Base-by-base conservation (phyloP, 2,329 filamentous ascomycete genomes). In the Aspergillus melleus region DNA sequence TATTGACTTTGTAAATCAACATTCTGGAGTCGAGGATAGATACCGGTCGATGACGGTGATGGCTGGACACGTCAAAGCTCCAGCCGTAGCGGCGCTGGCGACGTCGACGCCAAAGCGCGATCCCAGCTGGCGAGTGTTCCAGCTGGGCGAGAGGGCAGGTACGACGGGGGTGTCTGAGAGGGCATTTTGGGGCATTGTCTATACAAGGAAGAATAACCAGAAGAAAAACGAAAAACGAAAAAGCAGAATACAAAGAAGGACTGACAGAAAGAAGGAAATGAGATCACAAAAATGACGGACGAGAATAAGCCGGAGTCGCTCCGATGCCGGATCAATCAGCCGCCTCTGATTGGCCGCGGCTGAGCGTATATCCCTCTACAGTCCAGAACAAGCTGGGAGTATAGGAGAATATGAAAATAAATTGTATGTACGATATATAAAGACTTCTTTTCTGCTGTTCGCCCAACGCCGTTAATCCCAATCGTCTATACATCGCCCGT, bases 1-100 rank as follows among this genome's bases (percentile, higher is more conserved):
- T 26, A 2, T 44, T 46, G n/a, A 22, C 20, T 5, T 16, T n/a
- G 19, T 2, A 29, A 9, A 9, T 9, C 26, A 36, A 26, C 22
- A 54, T 42, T 20, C 32, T 29, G 26, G 5, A 24, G 1, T 19
- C 11, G 19, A 22, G 16, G 51, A 8, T 10, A 44, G 14, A 22
- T 79, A 93, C 90, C 89, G 87, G 76, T 96, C 92, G 76, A 97
- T 95, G 65, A 95, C 89, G 42, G 90, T 90, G 64, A 96, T 94
- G 44, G 96, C 73, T 1, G 93, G 92, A 57, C 92, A 91, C 52
- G 96, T 89, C 61, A 95, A 79, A 6, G 84, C 84, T 2, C 89
- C 91, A 11, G 92, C 91, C 50, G 85, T 84, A 2, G 85, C 83
- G 1, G 91, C 92, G 68, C 89, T 88, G 49, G 84, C 75, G 22